These are phyloP conservation scores for Ambrosiella beaveri DNA, from an alignment of 2,329 filamentous ascomycete genomes.

Conservation along the genomic window DNA sequence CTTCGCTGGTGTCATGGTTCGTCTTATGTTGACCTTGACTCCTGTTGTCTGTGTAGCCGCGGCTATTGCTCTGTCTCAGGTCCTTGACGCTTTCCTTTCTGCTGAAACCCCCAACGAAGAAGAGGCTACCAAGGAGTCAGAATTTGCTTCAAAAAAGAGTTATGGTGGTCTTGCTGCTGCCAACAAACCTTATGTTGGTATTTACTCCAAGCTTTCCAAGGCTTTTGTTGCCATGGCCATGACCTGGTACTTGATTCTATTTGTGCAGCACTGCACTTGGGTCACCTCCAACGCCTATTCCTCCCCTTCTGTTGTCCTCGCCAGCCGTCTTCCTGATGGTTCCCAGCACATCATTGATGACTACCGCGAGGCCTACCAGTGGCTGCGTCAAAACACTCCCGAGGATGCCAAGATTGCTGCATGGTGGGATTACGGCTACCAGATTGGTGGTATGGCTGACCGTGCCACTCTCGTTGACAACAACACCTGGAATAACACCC, in stretches of 20 bases:
- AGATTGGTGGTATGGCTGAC: conserved; percentile 98
- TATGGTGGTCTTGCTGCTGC: conserved; percentile 49
- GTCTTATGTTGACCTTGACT: conserved; percentile 92
- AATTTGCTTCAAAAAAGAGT: conserved; percentile 36
- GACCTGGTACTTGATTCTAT: conserved; percentile 70
- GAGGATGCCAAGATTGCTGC: conserved; percentile 97
- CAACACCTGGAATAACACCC: conserved; percentile 99
- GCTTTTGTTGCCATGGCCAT: conserved; percentile 54
- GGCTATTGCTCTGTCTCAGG: conserved; percentile 70
- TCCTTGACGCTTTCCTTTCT: conserved; percentile 73
- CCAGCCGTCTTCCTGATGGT: conserved; percentile 80
- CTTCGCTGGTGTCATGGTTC: conserved; percentile 98
- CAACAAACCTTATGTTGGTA: conserved; percentile 58
- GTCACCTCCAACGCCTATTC: conserved; percentile 98
- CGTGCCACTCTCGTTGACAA: conserved; percentile 94
- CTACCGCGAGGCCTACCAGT: conserved; percentile 98
- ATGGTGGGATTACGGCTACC: conserved; percentile 99
- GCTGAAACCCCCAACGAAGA: conserved; percentile 38
- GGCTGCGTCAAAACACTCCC: conserved; percentile 92
- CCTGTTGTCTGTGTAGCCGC: conserved; percentile 91
- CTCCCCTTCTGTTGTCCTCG: conserved; percentile 89
- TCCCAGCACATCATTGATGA: conserved; percentile 98
- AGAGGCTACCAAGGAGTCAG: conserved; percentile 29
- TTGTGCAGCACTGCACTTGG: conserved; percentile 97
- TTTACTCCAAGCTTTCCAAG: conserved; percentile 71